Percentiles rank a stretch among this genome's conserved stretches.
These are phyloP conservation scores for Aspergillus sp. DNA, from an alignment of 2,329 filamentous ascomycete genomes.

Conservation along the genomic window DNA sequence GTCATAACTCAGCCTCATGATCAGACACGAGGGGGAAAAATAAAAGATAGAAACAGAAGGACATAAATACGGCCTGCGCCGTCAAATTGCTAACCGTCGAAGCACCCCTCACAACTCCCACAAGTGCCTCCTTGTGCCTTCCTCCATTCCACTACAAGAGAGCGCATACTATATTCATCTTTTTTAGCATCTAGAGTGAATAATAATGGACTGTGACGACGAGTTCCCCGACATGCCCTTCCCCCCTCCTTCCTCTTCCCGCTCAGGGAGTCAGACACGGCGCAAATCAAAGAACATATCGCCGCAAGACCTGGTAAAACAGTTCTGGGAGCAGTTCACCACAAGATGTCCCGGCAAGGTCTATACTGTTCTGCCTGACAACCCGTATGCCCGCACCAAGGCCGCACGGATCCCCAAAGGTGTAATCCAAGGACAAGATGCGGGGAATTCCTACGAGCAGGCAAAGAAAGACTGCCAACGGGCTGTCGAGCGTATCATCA, in stretches of 20 bases:
- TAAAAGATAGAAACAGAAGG: too few species aligned
- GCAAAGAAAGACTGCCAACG: slow-evolving; percentile 64
- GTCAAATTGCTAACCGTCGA: too few species aligned
- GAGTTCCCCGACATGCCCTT: slow-evolving; percentile 20
- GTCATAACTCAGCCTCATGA: too few species aligned
- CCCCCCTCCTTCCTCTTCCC: slow-evolving; percentile 23
- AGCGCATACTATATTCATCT: too few species aligned
- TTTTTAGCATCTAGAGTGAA: not conserved
- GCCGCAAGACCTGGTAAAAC: slow-evolving; percentile 64
- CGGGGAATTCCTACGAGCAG: slow-evolving; percentile 66
- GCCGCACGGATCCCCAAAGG: slow-evolving; percentile 53
- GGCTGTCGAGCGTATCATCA: slow-evolving; percentile 54
- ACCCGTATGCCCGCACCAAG: slow-evolving; percentile 58
- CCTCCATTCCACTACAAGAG: not conserved
- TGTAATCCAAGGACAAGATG: slow-evolving; percentile 51
- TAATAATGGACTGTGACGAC: slow-evolving; percentile 24
- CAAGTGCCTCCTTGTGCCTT: not conserved
- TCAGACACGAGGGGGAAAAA: too few species aligned
- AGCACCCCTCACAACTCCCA: too few species aligned
- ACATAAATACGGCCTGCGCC: too few species aligned
- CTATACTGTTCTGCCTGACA: slow-evolving; percentile 65
- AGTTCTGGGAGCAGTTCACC: slow-evolving; percentile 70
- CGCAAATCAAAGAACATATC: slow-evolving; percentile 47
- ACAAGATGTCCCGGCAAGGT: slow-evolving; percentile 69
- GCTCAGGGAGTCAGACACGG: slow-evolving; percentile 27